phyloP scores from a whole-genome alignment of 2,329 filamentous ascomycete genomes.

The Metarhizium brunneum region DNA sequence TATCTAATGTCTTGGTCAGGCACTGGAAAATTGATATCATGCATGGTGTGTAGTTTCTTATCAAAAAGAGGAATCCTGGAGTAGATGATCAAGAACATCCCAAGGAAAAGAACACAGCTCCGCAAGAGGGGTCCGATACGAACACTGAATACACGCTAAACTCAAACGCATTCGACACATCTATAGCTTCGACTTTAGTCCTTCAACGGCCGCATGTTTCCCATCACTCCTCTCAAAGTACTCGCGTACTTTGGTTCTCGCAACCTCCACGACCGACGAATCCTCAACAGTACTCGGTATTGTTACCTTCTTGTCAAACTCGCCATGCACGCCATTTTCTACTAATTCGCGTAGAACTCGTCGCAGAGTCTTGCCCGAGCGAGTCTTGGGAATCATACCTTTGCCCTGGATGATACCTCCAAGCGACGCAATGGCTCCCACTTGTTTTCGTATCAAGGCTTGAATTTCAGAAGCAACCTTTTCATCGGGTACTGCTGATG shows the following conservation, averaged over 20 bases:
- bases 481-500: slow-evolving; percentile 38
- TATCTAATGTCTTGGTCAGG: no score
- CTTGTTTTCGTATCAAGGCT: slow-evolving; percentile 62
- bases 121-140: not conserved
- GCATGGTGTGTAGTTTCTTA: not conserved
- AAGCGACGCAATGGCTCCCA: slow-evolving; percentile 77
- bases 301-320: slow-evolving; percentile 61
- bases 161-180: not conserved
- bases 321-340: slow-evolving; percentile 68
- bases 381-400: slow-evolving; percentile 83
- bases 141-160: no score
- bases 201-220: slow-evolving; percentile 36
- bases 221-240: slow-evolving; percentile 56
- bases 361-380: slow-evolving; percentile 84
- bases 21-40: no score
- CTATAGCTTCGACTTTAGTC: slow-evolving; percentile 45
- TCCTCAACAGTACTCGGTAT: slow-evolving; percentile 86
- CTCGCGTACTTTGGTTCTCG: slow-evolving; percentile 58
- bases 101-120: not conserved
- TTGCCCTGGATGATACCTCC: slow-evolving; percentile 79
- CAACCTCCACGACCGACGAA: slow-evolving; percentile 61
- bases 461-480: slow-evolving; percentile 55
- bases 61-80: not conserved
- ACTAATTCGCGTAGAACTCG: slow-evolving; percentile 74
- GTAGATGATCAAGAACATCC: not conserved